A percentile compares a stretch with the other conserved stretches of the same genome.
phyloP scores from a whole-genome alignment of 1,284 basidiomycete species.

The Coniophora puteana region DNA sequence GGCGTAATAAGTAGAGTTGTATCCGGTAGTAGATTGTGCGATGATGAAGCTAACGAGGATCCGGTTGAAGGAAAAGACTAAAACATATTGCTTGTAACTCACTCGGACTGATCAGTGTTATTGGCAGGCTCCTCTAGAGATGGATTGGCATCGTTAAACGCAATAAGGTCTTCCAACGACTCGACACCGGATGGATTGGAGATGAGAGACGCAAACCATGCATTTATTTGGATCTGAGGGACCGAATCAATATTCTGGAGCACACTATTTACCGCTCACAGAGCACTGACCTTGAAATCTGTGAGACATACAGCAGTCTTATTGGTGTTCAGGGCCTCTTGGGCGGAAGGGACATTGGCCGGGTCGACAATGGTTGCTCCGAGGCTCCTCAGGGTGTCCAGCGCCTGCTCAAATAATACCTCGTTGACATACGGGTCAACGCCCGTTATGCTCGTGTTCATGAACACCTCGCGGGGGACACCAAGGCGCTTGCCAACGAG shows the following conservation, averaged over 20 bases:
- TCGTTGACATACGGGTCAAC: constrained; percentile 41
- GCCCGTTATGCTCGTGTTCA: constrained; percentile 38
- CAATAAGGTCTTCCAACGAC: constrained; percentile 41
- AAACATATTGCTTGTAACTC: constrained; percentile 10
- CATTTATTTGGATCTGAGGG: constrained; percentile 45
- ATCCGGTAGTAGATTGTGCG: constrained; percentile 43
- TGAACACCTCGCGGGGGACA: constrained; percentile 47
- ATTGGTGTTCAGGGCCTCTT: constrained; percentile 45
- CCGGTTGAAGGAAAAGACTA: neutral
- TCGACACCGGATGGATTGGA: constrained; percentile 40
- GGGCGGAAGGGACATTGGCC: constrained; percentile 54
- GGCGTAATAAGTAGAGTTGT: constrained; percentile 37
- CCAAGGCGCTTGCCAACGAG: constrained; percentile 58
- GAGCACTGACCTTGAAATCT: constrained; percentile 51
- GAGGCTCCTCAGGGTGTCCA: constrained; percentile 42
- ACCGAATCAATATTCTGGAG: neutral
- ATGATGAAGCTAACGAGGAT: constrained; percentile 37
- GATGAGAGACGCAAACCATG: constrained; percentile 40
- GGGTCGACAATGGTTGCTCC: constrained; percentile 63
- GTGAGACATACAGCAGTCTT: constrained; percentile 48
- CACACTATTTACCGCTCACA: too few relatives aligned
- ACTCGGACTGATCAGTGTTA: constrained; percentile 46
- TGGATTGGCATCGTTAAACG: constrained; percentile 45
- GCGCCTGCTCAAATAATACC: constrained; percentile 50
- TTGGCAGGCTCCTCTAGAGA: constrained; percentile 44